These are phyloP conservation scores for Lunularia cruciata DNA, from an alignment of 225 moss, liverwort and hornwort genomes.

Conservation along the genomic window DNA sequence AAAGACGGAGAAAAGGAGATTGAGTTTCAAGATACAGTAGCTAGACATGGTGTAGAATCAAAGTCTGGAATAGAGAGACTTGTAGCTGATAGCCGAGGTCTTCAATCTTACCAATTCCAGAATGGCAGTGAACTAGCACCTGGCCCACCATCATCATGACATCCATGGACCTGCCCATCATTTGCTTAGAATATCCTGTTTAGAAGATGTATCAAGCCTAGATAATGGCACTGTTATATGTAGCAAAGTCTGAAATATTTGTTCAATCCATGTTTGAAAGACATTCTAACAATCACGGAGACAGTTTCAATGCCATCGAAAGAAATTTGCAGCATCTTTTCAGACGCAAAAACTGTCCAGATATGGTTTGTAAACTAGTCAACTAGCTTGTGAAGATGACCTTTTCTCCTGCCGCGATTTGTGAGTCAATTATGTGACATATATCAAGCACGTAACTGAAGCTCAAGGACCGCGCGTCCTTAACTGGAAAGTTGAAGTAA, in stretches of 20 bases:
- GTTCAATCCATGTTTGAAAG: too few species aligned
- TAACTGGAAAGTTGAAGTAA: slow-evolving; percentile 60
- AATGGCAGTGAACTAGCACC: slow-evolving; percentile 73
- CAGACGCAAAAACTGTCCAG: slow-evolving; percentile 1
- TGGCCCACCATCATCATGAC: slow-evolving; percentile 35
- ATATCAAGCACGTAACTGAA: slow-evolving; percentile 51
- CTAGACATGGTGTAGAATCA: too few species aligned
- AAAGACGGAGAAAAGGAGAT: too few species aligned
- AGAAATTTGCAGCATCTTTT: background rate
- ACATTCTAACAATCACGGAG: too few species aligned
- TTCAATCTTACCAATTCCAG: slow-evolving; percentile 55
- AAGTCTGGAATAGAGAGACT: too few species aligned
- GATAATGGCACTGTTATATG: too few species aligned
- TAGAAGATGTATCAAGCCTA: too few species aligned
- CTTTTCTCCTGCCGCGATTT: slow-evolving; percentile 49
- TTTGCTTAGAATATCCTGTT: slow-evolving; percentile 29
- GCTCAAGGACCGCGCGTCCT: slow-evolving; percentile 41
- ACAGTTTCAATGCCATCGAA: background rate
- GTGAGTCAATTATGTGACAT: slow-evolving; percentile 54
- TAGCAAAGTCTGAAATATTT: too few species aligned
- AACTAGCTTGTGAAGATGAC: slow-evolving; percentile 26
- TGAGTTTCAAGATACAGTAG: too few species aligned
- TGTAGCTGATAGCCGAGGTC: too few species aligned
- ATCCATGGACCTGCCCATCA: slow-evolving; percentile 47
- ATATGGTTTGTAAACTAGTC: background rate